Percentiles rank a stretch among this genome's conserved stretches.
These are phyloP conservation scores for Bombardia bombarda DNA, from an alignment of 495 filamentous ascomycete species.

Conservation along the genomic window DNA sequence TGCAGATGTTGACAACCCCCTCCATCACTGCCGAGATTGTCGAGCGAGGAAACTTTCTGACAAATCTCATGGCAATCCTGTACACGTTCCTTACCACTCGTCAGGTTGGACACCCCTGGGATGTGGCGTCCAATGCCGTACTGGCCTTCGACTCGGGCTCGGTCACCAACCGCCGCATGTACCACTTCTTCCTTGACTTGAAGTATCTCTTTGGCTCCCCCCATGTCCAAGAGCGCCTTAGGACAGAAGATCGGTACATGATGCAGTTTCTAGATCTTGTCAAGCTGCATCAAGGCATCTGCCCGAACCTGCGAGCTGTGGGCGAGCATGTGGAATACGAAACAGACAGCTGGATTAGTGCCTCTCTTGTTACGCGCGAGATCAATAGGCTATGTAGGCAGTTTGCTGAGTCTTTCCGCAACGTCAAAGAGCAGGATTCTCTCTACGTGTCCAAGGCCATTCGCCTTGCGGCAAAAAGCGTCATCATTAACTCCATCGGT, in stretches of 20 bases:
- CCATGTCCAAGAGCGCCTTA: constrained; percentile 74
- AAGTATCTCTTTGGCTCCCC: constrained; percentile 81
- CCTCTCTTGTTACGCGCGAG: constrained; percentile 86
- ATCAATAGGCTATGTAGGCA: constrained; percentile 87
- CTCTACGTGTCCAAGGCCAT: constrained; percentile 65
- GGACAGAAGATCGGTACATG: constrained; percentile 76
- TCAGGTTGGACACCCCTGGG: constrained; percentile 86
- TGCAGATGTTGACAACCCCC: constrained; percentile 94
- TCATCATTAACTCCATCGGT: constrained; percentile 79
- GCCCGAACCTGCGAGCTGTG: constrained; percentile 83
- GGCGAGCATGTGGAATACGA: constrained; percentile 98
- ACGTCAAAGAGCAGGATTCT: constrained; percentile 51
- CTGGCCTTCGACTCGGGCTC: constrained; percentile 89
- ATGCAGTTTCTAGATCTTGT: constrained; percentile 93
- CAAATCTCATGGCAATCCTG: constrained; percentile 87
- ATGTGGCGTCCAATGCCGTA: constrained; percentile 74
- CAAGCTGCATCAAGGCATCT: constrained; percentile 92
- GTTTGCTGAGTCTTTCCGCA: constrained; percentile 77
- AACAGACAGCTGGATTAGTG: constrained; percentile 95
- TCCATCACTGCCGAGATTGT: constrained; percentile 94
- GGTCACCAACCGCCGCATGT: constrained; percentile 88
- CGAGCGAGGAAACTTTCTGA: constrained; percentile 90
- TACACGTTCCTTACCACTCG: constrained; percentile 96
- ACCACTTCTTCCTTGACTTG: constrained; percentile 92
- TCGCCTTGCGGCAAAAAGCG: constrained; percentile 62